These are phyloP conservation scores for Stephania japonica DNA, from an alignment of 164 flowering plant species.

Conservation along the genomic window DNA sequence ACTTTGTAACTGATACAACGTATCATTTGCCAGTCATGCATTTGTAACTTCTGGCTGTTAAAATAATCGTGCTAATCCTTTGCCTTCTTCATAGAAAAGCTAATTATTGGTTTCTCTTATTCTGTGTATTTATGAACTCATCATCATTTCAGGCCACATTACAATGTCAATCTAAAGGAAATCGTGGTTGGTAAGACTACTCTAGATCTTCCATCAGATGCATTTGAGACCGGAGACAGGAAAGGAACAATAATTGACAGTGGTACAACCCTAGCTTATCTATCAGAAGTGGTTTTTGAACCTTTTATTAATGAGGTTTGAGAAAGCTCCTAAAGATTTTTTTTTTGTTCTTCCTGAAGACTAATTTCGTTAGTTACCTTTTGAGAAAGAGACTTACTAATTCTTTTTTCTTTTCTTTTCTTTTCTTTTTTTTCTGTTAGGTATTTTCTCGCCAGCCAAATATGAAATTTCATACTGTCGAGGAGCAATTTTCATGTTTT, in stretches of 20 bases:
- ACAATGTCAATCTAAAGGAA: conserved; percentile 68
- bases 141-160: conserved; percentile 64
- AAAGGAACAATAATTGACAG: conserved; percentile 82
- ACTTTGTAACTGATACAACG: background rate
- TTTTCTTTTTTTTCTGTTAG: conserved; percentile 22
- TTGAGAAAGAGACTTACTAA: conserved; percentile 1
- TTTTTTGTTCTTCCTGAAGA: background rate
- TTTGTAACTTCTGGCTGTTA: background rate
- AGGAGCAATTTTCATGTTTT: conserved; percentile 57
- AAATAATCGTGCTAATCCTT: no score
- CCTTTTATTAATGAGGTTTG: conserved; percentile 40
- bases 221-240: conserved; percentile 38
- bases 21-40: background rate
- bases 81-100: background rate
- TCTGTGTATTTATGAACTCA: conserved; percentile 21
- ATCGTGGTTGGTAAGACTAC: conserved; percentile 65
- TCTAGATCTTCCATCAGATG: conserved; percentile 61
- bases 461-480: conserved; percentile 44
- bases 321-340: background rate
- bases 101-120: conserved; percentile 9
- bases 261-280: conserved; percentile 91
- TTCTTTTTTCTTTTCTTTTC: background rate
- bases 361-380: conserved; percentile 1
- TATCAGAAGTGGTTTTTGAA: conserved; percentile 50
- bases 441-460: conserved; percentile 38